Base-by-base conservation (phyloP, 2,329 filamentous ascomycete species). In the Trichoderma sp. region DNA sequence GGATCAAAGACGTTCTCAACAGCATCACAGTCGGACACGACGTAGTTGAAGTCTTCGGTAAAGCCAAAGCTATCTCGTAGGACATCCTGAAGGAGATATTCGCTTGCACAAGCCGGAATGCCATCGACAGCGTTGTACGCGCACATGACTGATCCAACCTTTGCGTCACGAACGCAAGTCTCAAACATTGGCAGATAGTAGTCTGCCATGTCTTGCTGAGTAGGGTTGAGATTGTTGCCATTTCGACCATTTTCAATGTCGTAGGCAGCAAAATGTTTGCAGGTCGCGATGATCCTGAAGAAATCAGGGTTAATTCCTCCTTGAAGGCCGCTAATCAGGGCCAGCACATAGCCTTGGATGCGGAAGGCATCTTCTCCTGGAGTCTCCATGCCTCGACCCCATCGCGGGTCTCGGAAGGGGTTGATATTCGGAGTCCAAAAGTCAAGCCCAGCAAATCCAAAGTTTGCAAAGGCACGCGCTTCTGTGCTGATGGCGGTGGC, bases 351-450 rank as follows among this genome's bases (percentile, higher is more conserved):
- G 5, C 77, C 77, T 11, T 81, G 79, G 16, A 88, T 78, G 47
- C 82, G 82, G 60, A 83, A 81, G 0, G 83, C 79, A 71, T 89
- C 87, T 74, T 88, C 87, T 5, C 87, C 86, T 0, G 88, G 87
- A 0, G 87, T 89, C 73, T 90, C 87, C 71, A 85, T 83, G 0
- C 88, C 88, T 10, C 88, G 80, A 1, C 88, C 88, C 88, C 88
- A 89, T 31, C 89, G 80, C 0, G 88, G 88, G 73, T 90, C 88
- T 47, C 84, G 84, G 79, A 87, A 91, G 0, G 86, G 83, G 73
- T 91, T 91, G 76, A 91, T 88, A 73, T 91, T 91, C 0, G 89
- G 89, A 0, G 89, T 89, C 85, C 87, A 91, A 74, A 83, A 89
- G 75, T 89, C 84, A 16, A 88, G 75, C 0, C 86, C 86, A 2